A percentile compares a stretch with the other conserved stretches of the same genome.
These are phyloP conservation scores for Scenedesmus sp. DNA, from an alignment of 163 green algal genomes.

Conservation along the genomic window DNA sequence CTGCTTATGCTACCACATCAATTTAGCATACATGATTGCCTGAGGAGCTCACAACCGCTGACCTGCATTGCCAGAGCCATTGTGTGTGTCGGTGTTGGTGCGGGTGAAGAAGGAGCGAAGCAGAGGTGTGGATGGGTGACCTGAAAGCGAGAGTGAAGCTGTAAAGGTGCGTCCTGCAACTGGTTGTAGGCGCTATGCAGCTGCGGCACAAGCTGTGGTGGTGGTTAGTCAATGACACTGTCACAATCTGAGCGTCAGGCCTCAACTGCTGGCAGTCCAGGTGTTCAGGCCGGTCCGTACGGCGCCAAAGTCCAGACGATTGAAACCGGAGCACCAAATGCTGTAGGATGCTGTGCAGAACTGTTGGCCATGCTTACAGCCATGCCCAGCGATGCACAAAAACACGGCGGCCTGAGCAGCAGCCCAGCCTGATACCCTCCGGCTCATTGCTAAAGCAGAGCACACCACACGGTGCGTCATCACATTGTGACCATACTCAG, in stretches of 20 bases:
- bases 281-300: too few species aligned
- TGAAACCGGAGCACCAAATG: too few species aligned
- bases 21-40: not conserved
- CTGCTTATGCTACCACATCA: not conserved
- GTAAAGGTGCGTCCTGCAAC: not conserved
- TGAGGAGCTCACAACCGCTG: not conserved
- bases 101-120: not conserved
- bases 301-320: too few species aligned
- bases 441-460: too few species aligned
- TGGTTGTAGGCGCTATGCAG: not conserved
- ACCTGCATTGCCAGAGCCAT: slow-evolving; percentile 43
- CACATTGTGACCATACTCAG: too few species aligned
- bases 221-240: not conserved
- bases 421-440: too few species aligned
- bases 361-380: too few species aligned
- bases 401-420: too few species aligned
- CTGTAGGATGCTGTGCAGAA: too few species aligned
- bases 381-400: too few species aligned
- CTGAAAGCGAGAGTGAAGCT: not conserved
- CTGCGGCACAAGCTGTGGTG: not conserved
- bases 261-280: too few species aligned
- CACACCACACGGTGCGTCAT: too few species aligned
- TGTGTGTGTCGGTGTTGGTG: not conserved
- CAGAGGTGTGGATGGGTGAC: not conserved
- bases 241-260: not conserved